Percentiles rank a stretch among this genome's conserved stretches.
phyloP scores from a whole-genome alignment of 2,329 filamentous ascomycete genomes.

The Sporothrix dimorphospora region DNA sequence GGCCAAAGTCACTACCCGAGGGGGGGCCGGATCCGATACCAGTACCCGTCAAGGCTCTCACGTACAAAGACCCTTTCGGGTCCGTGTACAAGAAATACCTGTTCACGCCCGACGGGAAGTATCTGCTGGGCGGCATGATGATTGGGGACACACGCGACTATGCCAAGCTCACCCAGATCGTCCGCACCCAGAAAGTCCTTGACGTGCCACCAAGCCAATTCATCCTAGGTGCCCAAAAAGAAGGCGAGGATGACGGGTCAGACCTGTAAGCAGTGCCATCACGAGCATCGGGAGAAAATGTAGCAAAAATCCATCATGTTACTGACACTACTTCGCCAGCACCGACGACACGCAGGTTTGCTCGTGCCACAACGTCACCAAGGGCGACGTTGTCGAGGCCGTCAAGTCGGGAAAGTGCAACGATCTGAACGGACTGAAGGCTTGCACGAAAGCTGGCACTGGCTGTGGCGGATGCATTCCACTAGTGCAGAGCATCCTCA shows the following conservation, averaged over 20 bases:
- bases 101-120: constrained; percentile 87
- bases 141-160: constrained; percentile 92
- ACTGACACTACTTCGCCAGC: not conserved
- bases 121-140: constrained; percentile 95
- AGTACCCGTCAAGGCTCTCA: constrained; percentile 75
- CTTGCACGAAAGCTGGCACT: constrained; percentile 88
- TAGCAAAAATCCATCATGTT: too few species aligned
- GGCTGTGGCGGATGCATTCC: constrained; percentile 91
- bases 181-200: constrained; percentile 79
- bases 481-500: constrained; percentile 86
- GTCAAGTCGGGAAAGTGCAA: constrained; percentile 82
- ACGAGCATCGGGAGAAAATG: not conserved
- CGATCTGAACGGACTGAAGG: constrained; percentile 79
- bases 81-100: constrained; percentile 93
- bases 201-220: constrained; percentile 80
- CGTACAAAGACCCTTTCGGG: constrained; percentile 85
- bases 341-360: constrained; percentile 87
- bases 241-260: constrained; percentile 71
- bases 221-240: constrained; percentile 76
- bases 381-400: constrained; percentile 72
- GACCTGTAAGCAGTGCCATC: constrained; percentile 56
- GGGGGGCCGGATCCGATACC: constrained; percentile 53
- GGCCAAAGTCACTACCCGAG: constrained; percentile 71
- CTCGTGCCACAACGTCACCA: constrained; percentile 90
- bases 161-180: constrained; percentile 83